Conservation (phyloP, 2,329 filamentous ascomycete species). For the Chrysoporthe austroafricana region DNA sequence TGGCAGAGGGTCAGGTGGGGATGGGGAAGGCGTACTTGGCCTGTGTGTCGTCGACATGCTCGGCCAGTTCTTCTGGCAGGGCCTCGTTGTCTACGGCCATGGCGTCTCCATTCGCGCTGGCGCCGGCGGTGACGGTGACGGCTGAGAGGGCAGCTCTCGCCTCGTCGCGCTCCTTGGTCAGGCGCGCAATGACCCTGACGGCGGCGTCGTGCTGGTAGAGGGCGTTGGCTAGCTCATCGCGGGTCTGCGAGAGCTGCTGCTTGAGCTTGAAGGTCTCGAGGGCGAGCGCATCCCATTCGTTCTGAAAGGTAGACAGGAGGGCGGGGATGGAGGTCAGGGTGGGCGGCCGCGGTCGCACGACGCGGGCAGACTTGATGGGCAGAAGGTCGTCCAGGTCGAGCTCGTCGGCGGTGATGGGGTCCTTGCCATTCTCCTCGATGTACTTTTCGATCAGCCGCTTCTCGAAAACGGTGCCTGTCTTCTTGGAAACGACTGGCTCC, state of each 20-base stretch:
- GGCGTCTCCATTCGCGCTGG: conserved; percentile 68
- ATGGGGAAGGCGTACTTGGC: conserved; percentile 64
- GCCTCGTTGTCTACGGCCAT: conserved; percentile 90
- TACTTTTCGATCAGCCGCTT: conserved; percentile 94
- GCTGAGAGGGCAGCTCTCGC: conserved; percentile 86
- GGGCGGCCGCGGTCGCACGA: conserved; percentile 87
- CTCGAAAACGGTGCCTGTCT: conserved; percentile 92
- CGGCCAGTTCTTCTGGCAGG: conserved; percentile 71
- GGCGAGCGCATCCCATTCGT: conserved; percentile 95
- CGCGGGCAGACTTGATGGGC: conserved; percentile 79
- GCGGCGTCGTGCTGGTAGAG: conserved; percentile 98
- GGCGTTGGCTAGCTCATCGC: conserved; percentile 90
- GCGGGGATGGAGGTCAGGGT: conserved; percentile 96
- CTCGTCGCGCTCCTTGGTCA: conserved; percentile 92
- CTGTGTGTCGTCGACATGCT: conserved; percentile 79
- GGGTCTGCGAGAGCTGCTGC: conserved; percentile 85
- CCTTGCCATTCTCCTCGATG: conserved; percentile 89
- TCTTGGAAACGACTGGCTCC: conserved; percentile 91
- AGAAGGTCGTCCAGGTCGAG: conserved; percentile 84
- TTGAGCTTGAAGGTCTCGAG: conserved; percentile 90
- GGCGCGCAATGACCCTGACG: conserved; percentile 87
- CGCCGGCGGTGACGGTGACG: conserved; percentile 67
- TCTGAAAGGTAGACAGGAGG: conserved; percentile 91
- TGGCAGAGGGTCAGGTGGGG: not conserved
- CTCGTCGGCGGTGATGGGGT: conserved; percentile 87